phyloP scores from a whole-genome alignment of 2,329 filamentous ascomycete genomes.

The Chaetoscypha palmicola region DNA sequence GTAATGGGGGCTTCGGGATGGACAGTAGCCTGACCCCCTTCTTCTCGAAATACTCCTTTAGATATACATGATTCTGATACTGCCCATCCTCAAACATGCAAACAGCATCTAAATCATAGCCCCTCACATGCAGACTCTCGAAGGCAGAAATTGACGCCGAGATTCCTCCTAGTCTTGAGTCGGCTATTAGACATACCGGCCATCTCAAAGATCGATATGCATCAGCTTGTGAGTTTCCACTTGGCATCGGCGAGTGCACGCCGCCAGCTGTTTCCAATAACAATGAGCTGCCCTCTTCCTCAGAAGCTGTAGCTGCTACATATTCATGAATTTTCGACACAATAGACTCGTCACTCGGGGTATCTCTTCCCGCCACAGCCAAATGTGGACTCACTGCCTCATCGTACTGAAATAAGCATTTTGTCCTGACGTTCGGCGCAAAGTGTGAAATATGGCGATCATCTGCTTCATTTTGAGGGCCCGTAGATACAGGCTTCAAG shows the following conservation, averaged over 20 bases:
- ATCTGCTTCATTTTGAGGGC: conserved; percentile 62
- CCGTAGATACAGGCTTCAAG: conserved; percentile 78
- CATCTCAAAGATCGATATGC: conserved; percentile 67
- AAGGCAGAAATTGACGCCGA: conserved; percentile 73
- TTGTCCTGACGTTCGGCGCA: conserved; percentile 46
- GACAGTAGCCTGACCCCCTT: conserved; percentile 50
- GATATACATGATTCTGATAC: conserved; percentile 63
- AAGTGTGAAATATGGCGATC: conserved; percentile 54
- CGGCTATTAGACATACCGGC: conserved; percentile 67
- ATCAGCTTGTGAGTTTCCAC: conserved; percentile 70
- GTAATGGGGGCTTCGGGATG: conserved; percentile 51
- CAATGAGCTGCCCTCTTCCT: conserved; percentile 45
- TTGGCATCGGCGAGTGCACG: conserved; percentile 71
- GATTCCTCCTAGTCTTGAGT: conserved; percentile 71
- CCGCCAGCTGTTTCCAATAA: conserved; percentile 79
- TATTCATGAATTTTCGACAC: conserved; percentile 41
- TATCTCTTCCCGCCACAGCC: conserved; percentile 48
- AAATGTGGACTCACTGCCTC: conserved; percentile 72
- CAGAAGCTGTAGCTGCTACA: conserved; percentile 34
- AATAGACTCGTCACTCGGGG: conserved; percentile 44
- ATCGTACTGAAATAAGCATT: conserved; percentile 63
- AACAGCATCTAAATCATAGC: conserved; percentile 67
- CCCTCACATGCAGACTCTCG: conserved; percentile 69
- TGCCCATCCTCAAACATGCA: conserved; percentile 59
- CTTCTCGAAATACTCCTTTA: conserved; percentile 59